phyloP scores from a whole-genome alignment of 169 alveolate species.

The Blepharisma undulans region DNA sequence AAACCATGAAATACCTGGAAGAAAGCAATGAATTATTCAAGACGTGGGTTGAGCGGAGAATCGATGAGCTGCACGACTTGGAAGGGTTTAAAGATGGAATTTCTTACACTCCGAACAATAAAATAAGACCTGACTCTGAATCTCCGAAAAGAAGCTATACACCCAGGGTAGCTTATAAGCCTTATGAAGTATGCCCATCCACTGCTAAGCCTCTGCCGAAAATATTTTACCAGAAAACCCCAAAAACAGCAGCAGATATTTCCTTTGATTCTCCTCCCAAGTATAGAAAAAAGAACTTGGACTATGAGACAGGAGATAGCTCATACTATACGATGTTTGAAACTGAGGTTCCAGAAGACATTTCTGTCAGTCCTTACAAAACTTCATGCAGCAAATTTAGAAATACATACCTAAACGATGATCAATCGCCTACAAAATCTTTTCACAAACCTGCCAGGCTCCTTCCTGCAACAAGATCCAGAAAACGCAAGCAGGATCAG shows the following conservation, averaged over 20 bases:
- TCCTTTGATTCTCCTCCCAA: not conserved
- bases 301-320: not conserved
- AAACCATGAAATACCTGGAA: not conserved
- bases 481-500: not conserved
- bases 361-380: not conserved
- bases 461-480: not conserved
- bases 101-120: not conserved
- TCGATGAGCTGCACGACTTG: not conserved
- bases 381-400: not conserved
- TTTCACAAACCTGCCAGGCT: not conserved
- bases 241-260: not conserved
- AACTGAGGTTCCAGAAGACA: not conserved
- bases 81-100: not conserved
- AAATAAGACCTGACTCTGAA: not conserved
- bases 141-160: not conserved
- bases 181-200: not conserved
- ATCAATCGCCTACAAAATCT: not conserved
- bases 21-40: not conserved
- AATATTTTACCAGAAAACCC: not conserved
- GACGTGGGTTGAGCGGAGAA: not conserved
- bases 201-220: not conserved
- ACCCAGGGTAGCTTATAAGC: not conserved
- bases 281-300: not conserved
- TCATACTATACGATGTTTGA: not conserved
- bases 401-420: not conserved